A percentile compares a stretch with the other conserved stretches of the same genome.
Conservation (phyloP, 2,329 filamentous ascomycete genomes). For the Colletotrichum tropicale region DNA sequence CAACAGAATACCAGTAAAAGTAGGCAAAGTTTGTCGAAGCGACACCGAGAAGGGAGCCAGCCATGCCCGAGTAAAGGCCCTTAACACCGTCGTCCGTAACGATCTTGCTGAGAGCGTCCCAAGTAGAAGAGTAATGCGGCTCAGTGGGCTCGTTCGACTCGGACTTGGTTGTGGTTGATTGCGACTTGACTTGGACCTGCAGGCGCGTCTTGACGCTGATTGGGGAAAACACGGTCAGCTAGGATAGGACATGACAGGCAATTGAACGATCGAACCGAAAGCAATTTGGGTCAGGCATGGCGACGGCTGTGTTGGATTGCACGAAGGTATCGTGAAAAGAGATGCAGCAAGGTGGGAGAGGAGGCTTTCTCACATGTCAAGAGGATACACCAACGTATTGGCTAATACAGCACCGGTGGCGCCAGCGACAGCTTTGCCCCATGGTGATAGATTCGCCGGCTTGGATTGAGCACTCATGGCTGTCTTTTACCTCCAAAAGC, state of each 20-base stretch:
- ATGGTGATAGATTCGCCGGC: conserved; percentile 77
- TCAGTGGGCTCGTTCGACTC: conserved; percentile 51
- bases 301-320: neutral
- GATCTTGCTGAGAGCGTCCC: conserved; percentile 89
- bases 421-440: conserved; percentile 91
- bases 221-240: neutral
- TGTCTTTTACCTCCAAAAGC: neutral
- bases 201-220: conserved; percentile 91
- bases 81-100: conserved; percentile 76
- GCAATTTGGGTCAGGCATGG: neutral
- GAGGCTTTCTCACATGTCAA: conserved; percentile 80
- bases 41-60: conserved; percentile 85
- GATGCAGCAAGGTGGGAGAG: neutral
- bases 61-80: conserved; percentile 89
- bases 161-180: conserved; percentile 42
- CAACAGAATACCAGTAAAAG: conserved; percentile 98
- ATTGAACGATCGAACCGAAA: neutral
- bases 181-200: conserved; percentile 86
- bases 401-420: conserved; percentile 92
- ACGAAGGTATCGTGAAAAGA: neutral
- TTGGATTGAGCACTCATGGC: conserved; percentile 67
- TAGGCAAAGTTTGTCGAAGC: conserved; percentile 99
- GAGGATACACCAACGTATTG: conserved; percentile 92
- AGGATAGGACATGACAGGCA: conserved; percentile 6
- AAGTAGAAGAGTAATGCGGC: conserved; percentile 82